Conservation (phyloP, 2,329 filamentous ascomycete species). For the Grosmannia clavigera region DNA sequence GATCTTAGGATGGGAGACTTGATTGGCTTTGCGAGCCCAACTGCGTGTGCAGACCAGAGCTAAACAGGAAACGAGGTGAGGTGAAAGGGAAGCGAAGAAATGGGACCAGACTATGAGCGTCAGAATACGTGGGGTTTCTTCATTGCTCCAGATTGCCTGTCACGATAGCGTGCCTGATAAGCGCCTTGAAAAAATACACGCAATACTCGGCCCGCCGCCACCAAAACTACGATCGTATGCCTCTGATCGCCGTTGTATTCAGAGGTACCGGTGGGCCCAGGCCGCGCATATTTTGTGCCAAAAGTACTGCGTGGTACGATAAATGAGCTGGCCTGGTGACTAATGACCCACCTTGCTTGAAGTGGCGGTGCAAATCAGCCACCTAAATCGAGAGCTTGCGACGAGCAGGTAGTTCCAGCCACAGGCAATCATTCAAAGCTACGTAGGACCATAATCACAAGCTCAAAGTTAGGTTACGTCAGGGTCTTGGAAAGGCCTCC, state of each 20-base stretch:
- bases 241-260: too few relatives aligned
- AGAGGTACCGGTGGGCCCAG: too few relatives aligned
- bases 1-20: background rate
- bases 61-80: background rate
- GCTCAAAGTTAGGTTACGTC: background rate
- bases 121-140: slow-evolving; percentile 10
- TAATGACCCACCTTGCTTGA: background rate
- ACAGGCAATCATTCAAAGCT: background rate
- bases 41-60: background rate
- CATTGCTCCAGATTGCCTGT: slow-evolving; percentile 2
- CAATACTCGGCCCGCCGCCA: background rate
- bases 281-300: too few relatives aligned
- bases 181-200: background rate
- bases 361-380: background rate
- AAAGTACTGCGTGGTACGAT: too few relatives aligned
- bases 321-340: background rate
- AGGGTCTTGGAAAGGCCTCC: background rate
- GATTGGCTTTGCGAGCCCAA: background rate
- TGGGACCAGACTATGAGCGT: background rate
- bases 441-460: background rate
- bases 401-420: background rate
- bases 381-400: background rate
- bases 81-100: background rate
- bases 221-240: too few relatives aligned
- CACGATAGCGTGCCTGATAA: background rate